Evolutionary conservation across 23 red algal species (phyloP), one percentile per base, ranked within the genome.

Genomic region (Gracilaria gracilis): DNA sequence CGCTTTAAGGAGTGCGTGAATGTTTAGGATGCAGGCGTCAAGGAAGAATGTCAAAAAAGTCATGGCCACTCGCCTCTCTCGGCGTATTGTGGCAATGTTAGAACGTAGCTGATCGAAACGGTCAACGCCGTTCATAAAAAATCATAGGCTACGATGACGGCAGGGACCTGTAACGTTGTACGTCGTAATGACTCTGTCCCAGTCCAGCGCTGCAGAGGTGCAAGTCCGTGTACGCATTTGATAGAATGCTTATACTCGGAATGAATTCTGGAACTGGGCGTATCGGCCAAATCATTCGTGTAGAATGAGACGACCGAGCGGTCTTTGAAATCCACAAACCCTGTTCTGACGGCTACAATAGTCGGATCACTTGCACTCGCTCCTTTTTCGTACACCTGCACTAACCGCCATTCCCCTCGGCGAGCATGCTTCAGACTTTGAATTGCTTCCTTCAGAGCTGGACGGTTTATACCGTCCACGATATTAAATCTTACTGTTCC

Each of bases 121-220:
- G 55, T 59, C 77, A 4, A 81, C 77, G 17, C 15, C 77, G 25
- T 81, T 81, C 77, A 61, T 81, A 24, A 81, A 81, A 57, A 81
- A 33, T 37, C 58, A 12, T 20, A 25, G 0, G 15, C 19, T 15
- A 81, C 15, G 36, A 81, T 61, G 0, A 25, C 20, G 9, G 77
- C 29, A 59, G 77, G 77, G 9, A 81, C 48, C 2, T 61, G 33
- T 9, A 59, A 21, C 13, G 49, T 61, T 81, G 72, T n/a, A 3
- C 72, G 72, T 2, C 9, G 9, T 31, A 77, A 15, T 31, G 25
- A n/a, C 44, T 77, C 34, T 35, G 21, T 31, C 0, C 72, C 72
- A 25, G 16, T 47, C 72, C 35, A 77, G 9, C 48, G 21, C 31
- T 25, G 29, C 4, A 77, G 2, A 7, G 39, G 23, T 27, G 48